Conservation (phyloP, 2,329 filamentous ascomycete species). For the Aspergillus fructus region DNA sequence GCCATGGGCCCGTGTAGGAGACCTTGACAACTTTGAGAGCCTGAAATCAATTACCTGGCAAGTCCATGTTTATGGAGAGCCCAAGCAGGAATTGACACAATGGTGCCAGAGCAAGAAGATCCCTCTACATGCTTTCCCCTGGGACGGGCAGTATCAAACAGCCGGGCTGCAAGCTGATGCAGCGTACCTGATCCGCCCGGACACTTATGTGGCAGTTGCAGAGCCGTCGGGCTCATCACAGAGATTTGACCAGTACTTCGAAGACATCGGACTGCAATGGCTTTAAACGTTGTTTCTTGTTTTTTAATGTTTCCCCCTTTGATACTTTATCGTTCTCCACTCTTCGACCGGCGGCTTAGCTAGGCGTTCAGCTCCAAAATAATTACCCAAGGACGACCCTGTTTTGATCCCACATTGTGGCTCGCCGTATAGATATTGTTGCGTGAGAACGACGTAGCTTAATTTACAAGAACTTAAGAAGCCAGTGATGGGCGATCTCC, state of each 20-base stretch:
- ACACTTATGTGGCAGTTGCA: constrained; percentile 30
- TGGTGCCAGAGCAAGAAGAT: constrained; percentile 27
- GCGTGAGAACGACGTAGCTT: neutral
- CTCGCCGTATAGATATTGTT: neutral
- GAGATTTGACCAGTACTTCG: constrained; percentile 26
- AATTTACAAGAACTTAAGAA: neutral
- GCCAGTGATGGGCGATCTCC: neutral
- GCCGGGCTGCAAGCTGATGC: constrained; percentile 24
- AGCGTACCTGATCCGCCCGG: constrained; percentile 32
- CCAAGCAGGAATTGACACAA: constrained; percentile 13
- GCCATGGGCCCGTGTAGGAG: constrained; percentile 30
- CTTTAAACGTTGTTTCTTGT: constrained; percentile 1
- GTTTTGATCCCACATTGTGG: neutral
- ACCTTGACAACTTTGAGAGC: constrained; percentile 28
- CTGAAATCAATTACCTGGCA: constrained; percentile 29
- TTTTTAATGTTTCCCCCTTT: neutral
- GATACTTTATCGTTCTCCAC: neutral
- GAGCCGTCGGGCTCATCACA: constrained; percentile 16
- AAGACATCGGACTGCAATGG: constrained; percentile 9
- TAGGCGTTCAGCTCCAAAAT: neutral
- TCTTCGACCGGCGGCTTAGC: neutral
- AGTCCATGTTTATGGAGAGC: constrained; percentile 31
- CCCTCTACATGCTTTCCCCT: constrained; percentile 22
- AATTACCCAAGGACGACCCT: neutral
- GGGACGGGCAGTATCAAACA: constrained; percentile 23